Evolutionary conservation across 257 asterid species (phyloP).

Genomic region (Voacanga thouarsii): DNA sequence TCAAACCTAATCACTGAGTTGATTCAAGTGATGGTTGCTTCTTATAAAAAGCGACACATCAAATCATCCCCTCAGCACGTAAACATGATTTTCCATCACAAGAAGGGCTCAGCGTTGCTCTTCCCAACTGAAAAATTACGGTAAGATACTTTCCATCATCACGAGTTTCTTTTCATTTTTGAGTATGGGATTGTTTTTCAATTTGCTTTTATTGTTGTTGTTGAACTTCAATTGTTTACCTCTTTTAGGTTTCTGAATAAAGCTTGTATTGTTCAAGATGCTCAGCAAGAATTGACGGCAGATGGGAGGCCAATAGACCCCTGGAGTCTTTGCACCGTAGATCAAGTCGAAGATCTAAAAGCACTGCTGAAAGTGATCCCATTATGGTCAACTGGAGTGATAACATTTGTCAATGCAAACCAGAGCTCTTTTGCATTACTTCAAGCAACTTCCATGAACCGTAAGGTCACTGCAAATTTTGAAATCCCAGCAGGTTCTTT

Average conservation of each 20-base stretch:
- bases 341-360: conserved; percentile 78
- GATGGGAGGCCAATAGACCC: conserved; percentile 46
- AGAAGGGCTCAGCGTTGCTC: conserved; percentile 29
- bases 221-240: not conserved
- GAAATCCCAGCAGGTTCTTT: conserved; percentile 77
- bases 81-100: conserved; percentile 34
- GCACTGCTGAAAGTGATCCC: conserved; percentile 55
- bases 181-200: not conserved
- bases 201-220: too few relatives aligned
- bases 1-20: conserved; percentile 40
- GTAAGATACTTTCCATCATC: conserved; percentile 18
- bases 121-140: conserved; percentile 53
- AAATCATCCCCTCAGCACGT: conserved; percentile 14
- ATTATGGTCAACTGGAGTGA: conserved; percentile 67
- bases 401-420: conserved; percentile 44
- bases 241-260: conserved; percentile 60
- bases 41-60: conserved; percentile 45
- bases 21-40: conserved; percentile 52
- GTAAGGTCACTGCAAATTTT: conserved; percentile 43
- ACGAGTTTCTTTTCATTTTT: not conserved
- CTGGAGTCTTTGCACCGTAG: conserved; percentile 67
- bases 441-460: conserved; percentile 67
- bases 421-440: conserved; percentile 60
- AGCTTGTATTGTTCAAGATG: conserved; percentile 58
- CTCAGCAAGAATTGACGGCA: conserved; percentile 29